Base-by-base conservation (phyloP, 2,329 filamentous ascomycete species). In the Curvularia lunata region DNA sequence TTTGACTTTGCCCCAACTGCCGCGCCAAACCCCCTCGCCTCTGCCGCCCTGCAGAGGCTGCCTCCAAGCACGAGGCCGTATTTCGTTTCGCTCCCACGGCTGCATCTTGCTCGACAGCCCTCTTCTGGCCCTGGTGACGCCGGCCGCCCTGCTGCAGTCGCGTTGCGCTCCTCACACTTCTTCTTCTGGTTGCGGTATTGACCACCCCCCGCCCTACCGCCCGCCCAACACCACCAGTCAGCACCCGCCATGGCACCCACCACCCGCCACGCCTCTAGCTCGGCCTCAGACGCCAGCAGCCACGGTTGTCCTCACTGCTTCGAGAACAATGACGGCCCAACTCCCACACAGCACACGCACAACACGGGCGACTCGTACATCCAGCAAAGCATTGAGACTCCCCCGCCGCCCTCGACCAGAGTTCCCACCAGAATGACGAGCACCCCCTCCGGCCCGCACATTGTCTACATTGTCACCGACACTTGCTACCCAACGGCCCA, bases 401-500 rank as follows among this genome's bases (percentile, higher is more conserved):
- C 54, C 13, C 51, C 51, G 16, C 54, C 54, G 8, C 54, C 53
- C 2, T 56, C 37, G 34, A 41, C 46, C 13, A 52, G 41, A 46
- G 42, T 45, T 9, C 42, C 34, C 28, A 54, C 45, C 12, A 42
- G 41, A 23, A 30, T 49, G 40, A 43, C 28, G 10, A 43, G 32
- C 46, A 21, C 32, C 9, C 28, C 27, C 8, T 50, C 23, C 16
- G 60, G 52, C 34, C 55, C 52, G 28, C 53, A 50, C 45, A 50
- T 41, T 34, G 51, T 70, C 19, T 70, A 67, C 56, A 66, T 70
- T 47, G 67, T 70, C 13, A 63, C 56, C 48, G 67, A 70, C 40
- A 64, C 63, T 1, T 62, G 56, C 48, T 70, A 67, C 42, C 56
- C 66, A 7, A 67, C 62, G 1, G 46, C 56, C 23, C 23, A 48